A percentile compares a stretch with the other conserved stretches of the same genome.
Conservation (phyloP, 495 filamentous ascomycete species). For the Margaritispora aquatica region DNA sequence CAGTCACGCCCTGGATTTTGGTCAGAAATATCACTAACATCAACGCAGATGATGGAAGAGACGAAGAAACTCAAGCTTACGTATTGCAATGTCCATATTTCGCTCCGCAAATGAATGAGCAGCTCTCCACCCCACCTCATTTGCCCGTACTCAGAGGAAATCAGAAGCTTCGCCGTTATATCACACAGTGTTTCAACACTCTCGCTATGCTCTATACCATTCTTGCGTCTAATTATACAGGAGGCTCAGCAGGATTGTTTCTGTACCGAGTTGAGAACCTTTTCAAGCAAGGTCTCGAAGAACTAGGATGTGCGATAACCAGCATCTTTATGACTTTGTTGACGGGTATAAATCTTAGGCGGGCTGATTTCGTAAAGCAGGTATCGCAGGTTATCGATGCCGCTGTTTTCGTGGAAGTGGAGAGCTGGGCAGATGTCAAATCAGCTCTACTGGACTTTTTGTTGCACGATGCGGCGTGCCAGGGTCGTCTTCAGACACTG, state of each 20-base stretch:
- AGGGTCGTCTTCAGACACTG: conserved; percentile 1
- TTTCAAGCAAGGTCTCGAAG: not conserved
- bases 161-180: not conserved
- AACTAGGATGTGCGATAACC: not conserved
- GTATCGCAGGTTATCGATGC: conserved; percentile 1
- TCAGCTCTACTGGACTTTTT: conserved; percentile 2
- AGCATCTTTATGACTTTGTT: not conserved
- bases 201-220: conserved; percentile 3
- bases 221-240: not conserved
- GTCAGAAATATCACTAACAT: no score
- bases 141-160: not conserved
- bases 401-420: not conserved
- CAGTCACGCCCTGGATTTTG: no score
- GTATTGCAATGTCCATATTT: no score
- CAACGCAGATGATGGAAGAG: not conserved
- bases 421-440: conserved; percentile 1
- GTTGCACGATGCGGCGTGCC: not conserved
- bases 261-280: conserved; percentile 1
- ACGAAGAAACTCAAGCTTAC: not conserved
- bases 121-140: no score
- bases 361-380: not conserved
- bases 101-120: no score
- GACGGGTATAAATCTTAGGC: not conserved
- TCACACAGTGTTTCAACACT: conserved; percentile 1
- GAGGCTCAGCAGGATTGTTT: not conserved